These are phyloP conservation scores for Suillus plorans DNA, from an alignment of 768 basidiomycete genomes.

Conservation along the genomic window DNA sequence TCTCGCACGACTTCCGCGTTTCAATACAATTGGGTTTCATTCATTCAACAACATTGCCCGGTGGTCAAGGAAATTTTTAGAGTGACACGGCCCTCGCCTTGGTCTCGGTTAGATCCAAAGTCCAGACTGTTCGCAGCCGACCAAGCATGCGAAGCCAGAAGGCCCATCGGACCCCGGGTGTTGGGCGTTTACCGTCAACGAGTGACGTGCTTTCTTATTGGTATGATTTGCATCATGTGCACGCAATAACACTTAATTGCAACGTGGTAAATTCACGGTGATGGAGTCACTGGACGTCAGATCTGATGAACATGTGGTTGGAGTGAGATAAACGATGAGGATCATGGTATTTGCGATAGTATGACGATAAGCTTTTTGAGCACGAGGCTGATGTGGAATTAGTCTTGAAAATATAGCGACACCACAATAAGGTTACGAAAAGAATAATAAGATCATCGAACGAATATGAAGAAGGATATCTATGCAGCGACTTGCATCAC, in stretches of 20 bases:
- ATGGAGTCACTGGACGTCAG: not conserved
- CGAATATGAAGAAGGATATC: not conserved
- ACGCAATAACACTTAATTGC: not conserved
- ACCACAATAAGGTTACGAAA: constrained; percentile 22
- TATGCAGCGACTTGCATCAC: constrained; percentile 26
- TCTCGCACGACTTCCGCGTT: not conserved
- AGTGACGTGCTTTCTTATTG: not conserved
- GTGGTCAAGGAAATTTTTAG: not conserved
- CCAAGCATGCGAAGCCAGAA: not conserved
- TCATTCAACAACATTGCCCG: not conserved
- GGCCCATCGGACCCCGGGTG: not conserved
- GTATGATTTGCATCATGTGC: not conserved
- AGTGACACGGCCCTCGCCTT: not conserved
- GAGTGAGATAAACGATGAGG: constrained; percentile 7
- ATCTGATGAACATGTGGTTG: not conserved
- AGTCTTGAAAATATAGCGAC: constrained; percentile 35
- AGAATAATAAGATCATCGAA: not conserved
- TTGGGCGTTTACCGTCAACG: not conserved
- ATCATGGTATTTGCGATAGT: not conserved
- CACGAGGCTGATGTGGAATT: constrained; percentile 24
- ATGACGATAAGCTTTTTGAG: constrained; percentile 10
- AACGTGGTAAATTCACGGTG: not conserved
- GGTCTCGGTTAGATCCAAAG: no score
- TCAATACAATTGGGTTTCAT: not conserved
- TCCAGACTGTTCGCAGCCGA: not conserved